Evolutionary conservation across 768 basidiomycete genomes (phyloP), one percentile per base, ranked within the genome.

Genomic region (Panaeolus papilionaceus): DNA sequence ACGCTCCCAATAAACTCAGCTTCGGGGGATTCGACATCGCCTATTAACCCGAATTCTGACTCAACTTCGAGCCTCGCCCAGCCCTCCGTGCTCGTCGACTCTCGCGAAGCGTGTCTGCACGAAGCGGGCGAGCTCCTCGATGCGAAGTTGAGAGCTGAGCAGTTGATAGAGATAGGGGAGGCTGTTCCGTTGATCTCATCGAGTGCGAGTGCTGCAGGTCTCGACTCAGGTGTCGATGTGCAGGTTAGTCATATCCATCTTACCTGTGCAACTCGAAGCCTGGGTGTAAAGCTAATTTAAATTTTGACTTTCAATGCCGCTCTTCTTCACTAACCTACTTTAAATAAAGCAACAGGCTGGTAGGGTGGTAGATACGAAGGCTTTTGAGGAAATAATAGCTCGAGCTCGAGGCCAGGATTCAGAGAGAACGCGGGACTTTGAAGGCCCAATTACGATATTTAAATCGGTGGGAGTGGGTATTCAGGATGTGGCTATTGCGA

Each of bases 381-480:
- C 51, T 0, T 69, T 71, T 40, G 61, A 61, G 14, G 23, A 23
- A 23, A 23, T 23, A 23, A 0, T 23, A 23, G 23, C 23, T 23
- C 23, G 1, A 23, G 1, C 23, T 23, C 23, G 23, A 23, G 23
- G 23, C 23, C 23, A 23, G 23, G 23, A n/a, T n/a, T n/a, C n/a
- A n/a, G n/a, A 23, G 23, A 23, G 64, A 65, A 33, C 12, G 65
- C 61, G 69, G 28, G 71, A 61, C 37, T 75, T 71, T 28, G 69
- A 75, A 3, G 88, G 86, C 0, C 82, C 84, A 0, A 82, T 95
- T 11, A 92, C 90, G 0, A 83, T 96, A 37, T 96, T 94, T 85
- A 96, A 96, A 79, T 92, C 91, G 0, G 95, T 96, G 5, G 95
- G 95, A 2, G 78, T 95, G 6, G 93, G 92, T 0, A 78, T 93